Base-by-base conservation (phyloP, 148 eudicot genomes). In the Fagopyrum homotropicum region DNA sequence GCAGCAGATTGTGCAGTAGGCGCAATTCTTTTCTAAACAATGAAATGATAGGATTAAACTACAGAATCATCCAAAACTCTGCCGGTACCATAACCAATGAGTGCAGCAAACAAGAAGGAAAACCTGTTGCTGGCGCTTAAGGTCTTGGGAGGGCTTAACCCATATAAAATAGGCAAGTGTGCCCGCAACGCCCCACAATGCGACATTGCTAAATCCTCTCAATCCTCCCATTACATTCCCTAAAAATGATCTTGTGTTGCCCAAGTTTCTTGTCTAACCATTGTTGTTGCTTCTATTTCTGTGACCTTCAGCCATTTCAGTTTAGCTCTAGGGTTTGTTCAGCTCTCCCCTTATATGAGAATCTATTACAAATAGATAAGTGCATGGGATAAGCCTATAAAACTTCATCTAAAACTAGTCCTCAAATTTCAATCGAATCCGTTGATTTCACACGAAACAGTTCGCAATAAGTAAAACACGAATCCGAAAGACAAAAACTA, bases 181-280 rank as follows among this genome's bases (percentile, higher is more conserved):
- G 73, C 84, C 89, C 70, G 92, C 92, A 44, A 86, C 92, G 6
- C 70, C 75, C 92, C 92, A 89, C 0, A 89, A 83, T 14, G 89
- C 89, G 45, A 86, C 66, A 19, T 80, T 86, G 82, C 76, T 66
- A 8, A 83, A 80, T 6, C 89, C 92, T 43, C 84, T 83, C 16
- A 86, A 76, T 4, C 92, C 89, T 64, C 92, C 89, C 86, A 79
- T 83, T 12, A 86, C 76, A 72, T 88, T 88, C 22, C 88, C 88
- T 0, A 86, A 43, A 35, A 88, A 79, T 4, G 92, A 81, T 50
- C 88, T 75, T 70, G 75, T 82, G 61, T 84, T 88, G 0, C 83
- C 84, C 2, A 79, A 0, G 15, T 81, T 59, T 74, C 79, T 85
- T 45, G 72, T 73, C 84, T 88, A 77, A 40, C 84, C 72, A 73